Evolutionary conservation across 345 rosid genomes (phyloP).

Genomic region (Dimocarpus longan): DNA sequence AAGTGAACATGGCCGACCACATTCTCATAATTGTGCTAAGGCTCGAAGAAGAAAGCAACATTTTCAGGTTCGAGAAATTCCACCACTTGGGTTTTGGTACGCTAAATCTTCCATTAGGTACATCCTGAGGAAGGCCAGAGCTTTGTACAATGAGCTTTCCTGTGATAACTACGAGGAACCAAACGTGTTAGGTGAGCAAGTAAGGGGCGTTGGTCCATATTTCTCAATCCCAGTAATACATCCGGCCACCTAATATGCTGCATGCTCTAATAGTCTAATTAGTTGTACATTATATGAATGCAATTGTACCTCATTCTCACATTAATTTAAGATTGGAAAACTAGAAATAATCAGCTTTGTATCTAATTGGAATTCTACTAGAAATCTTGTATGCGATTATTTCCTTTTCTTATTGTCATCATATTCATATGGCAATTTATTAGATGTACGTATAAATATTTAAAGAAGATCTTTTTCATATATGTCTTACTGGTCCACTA

Average conservation of each 20-base stretch:
- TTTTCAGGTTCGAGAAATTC: not conserved
- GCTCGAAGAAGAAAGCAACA: not conserved
- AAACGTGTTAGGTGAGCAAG: not conserved
- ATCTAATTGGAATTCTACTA: slow-evolving; percentile 9
- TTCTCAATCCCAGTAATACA: slow-evolving; percentile 50
- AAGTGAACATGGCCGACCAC: not conserved
- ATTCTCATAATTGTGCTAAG: not conserved
- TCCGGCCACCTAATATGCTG: slow-evolving; percentile 15
- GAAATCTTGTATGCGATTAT: not conserved
- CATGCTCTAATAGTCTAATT: not conserved
- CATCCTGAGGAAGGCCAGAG: slow-evolving; percentile 46
- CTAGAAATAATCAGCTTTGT: not conserved
- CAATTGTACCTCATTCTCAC: not conserved
- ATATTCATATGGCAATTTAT: slow-evolving; percentile 4
- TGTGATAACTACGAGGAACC: slow-evolving; percentile 30
- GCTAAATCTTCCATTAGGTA: slow-evolving; percentile 40
- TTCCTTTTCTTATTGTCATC: not conserved
- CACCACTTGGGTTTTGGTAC: slow-evolving; percentile 29
- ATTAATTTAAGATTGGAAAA: not conserved
- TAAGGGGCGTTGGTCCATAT: slow-evolving; percentile 39
- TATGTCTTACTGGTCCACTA: no score
- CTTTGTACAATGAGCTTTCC: slow-evolving; percentile 47
- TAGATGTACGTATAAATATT: not conserved
- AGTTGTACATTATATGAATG: not conserved
- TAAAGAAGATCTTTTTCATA: not conserved